phyloP scores from a whole-genome alignment of 1,284 basidiomycete species.

The Ganoderma lingzhi region DNA sequence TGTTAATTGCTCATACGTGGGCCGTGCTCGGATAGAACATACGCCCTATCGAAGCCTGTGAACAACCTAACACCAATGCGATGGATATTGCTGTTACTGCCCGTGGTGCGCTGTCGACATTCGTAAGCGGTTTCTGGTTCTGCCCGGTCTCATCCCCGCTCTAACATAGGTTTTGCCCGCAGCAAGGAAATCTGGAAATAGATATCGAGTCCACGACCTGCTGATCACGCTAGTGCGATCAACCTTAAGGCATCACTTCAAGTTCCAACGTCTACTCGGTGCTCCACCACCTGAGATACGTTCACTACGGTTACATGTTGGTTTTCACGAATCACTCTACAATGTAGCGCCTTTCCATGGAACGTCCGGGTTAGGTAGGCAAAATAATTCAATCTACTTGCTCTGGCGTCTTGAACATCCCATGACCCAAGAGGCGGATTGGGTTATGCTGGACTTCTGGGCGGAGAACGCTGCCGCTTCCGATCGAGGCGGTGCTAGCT shows the following conservation, averaged over 20 bases:
- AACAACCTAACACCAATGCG: constrained; percentile 38
- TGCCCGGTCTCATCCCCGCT: neutral
- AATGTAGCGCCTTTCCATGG: neutral
- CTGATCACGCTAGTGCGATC: constrained; percentile 5
- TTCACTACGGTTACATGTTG: neutral
- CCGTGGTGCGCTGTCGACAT: constrained; percentile 36
- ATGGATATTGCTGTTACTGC: constrained; percentile 41
- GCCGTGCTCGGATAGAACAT: constrained; percentile 27
- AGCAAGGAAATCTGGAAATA: constrained; percentile 39
- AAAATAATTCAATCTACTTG: too few species aligned
- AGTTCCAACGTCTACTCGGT: neutral
- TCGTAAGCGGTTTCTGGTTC: constrained; percentile 33
- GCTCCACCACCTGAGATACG: neutral
- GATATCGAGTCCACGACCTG: constrained; percentile 36
- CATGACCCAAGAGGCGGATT: too few species aligned
- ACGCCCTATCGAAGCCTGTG: constrained; percentile 38
- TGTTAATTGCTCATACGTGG: neutral
- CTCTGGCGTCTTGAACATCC: too few species aligned
- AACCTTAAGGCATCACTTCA: neutral
- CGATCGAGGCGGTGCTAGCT: neutral
- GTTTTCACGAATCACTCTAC: neutral
- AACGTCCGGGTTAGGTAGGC: neutral
- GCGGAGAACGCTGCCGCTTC: too few species aligned
- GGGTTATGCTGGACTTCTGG: too few species aligned
- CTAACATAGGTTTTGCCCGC: neutral